Evolutionary conservation across 2,329 filamentous ascomycete species (phyloP), one percentile per base, ranked within the genome.

Genomic region (Fusarium phyllophilum): DNA sequence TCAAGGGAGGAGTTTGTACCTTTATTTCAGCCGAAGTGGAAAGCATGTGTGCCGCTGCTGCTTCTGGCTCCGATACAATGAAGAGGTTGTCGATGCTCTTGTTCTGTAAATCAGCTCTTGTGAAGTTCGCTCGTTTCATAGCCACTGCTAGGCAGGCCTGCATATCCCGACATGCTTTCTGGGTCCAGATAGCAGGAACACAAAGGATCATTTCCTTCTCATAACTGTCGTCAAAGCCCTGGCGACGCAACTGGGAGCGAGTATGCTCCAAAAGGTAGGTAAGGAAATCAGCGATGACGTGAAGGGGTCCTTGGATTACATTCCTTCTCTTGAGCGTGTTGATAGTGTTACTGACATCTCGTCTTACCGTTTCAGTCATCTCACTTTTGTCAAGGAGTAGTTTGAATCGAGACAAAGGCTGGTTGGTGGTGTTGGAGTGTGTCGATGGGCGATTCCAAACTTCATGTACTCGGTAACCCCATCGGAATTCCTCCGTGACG

Each of bases 11-110:
- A 0, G 1, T 2, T 1, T 13, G 5, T 15, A 66, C 65, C 15
- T 45, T 59, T 14, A 68, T 59, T 4, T 29, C n/a, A 10, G 4
- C 18, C 7, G 49, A n/a, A 2, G 48, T 51, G 3, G 20, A 17
- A 3, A 68, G 36, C 54, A 51, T 49, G 1, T 49, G 45, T 1
- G 62, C 48, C 3, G 66, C 66, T 0, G 66, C 62, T 0, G 66
- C 66, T 0, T 68, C 66, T 0, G 62, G 66, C 18, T 68, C 66
- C 5, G 66, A 67, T 1, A 68, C 66, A 5, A 68, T 42, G 2
- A 68, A 55, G 2, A 66, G 20, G 15, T 66, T 67, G 0, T 66
- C 41, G 12, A 68, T 41, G 8, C 42, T 42, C 4, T 48, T 55
- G 33, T 61, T 61, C 8, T 59, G 15, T 13, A 51, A 26, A 1